These are phyloP conservation scores for Streptanthus diversifolius DNA, from an alignment of 345 rosid species.

Conservation along the genomic window DNA sequence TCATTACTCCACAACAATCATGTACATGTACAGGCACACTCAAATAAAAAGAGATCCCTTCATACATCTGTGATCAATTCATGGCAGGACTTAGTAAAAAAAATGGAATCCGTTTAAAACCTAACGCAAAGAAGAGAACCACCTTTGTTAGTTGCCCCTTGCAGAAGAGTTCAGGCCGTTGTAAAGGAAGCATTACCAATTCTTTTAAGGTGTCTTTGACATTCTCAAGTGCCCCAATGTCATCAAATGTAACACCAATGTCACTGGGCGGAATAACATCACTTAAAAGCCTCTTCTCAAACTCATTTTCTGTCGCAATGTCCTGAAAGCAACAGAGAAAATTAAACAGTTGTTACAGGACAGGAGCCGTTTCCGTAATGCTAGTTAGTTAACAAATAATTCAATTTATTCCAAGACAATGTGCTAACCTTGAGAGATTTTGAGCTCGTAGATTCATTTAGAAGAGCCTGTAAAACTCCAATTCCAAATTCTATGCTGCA, in stretches of 20 bases:
- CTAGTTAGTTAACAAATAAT: background rate
- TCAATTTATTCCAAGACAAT: background rate
- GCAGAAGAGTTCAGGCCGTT: slow-evolving; percentile 87
- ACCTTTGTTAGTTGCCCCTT: slow-evolving; percentile 88
- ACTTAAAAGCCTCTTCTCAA: slow-evolving; percentile 72
- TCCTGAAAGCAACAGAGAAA: slow-evolving; percentile 45
- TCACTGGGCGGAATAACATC: slow-evolving; percentile 85
- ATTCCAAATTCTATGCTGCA: slow-evolving; percentile 77
- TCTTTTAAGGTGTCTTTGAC: slow-evolving; percentile 89
- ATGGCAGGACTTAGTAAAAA: background rate
- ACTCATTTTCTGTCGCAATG: slow-evolving; percentile 78
- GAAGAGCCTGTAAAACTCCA: slow-evolving; percentile 57
- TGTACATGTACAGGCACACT: background rate
- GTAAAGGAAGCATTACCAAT: slow-evolving; percentile 89
- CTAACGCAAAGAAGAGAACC: background rate
- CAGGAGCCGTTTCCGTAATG: background rate
- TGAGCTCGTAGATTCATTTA: slow-evolving; percentile 68
- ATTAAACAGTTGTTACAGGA: background rate
- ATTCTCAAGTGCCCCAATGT: slow-evolving; percentile 87
- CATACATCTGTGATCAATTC: background rate
- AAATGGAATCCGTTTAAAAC: background rate
- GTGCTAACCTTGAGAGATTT: slow-evolving; percentile 69
- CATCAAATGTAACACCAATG: slow-evolving; percentile 87
- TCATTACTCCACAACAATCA: background rate
- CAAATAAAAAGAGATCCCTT: background rate